Conservation (phyloP, 257 asterid species). For the Eucommia ulmoides region DNA sequence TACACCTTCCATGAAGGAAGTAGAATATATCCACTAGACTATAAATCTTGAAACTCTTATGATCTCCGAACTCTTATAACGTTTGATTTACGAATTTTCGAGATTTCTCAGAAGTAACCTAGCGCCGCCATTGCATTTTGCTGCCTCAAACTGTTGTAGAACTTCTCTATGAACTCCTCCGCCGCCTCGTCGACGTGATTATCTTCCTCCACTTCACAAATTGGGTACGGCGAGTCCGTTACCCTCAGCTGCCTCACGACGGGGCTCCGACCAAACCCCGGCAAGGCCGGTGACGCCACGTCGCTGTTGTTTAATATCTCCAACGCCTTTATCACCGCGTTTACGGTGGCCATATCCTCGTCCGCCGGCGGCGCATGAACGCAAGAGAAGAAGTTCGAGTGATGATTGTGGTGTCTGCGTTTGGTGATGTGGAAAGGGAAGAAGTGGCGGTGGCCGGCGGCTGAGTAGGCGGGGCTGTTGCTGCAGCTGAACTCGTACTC, state of each 20-base stretch:
- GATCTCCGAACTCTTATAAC: too few relatives aligned
- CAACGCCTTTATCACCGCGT: conserved; percentile 22
- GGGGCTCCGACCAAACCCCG: conserved; percentile 63
- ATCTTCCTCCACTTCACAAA: conserved; percentile 22
- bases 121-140: conserved; percentile 21
- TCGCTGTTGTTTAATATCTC: conserved; percentile 31
- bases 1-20: too few relatives aligned
- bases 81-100: too few relatives aligned
- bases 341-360: conserved; percentile 20
- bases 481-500: conserved; percentile 87
- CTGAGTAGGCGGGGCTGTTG: conserved; percentile 45
- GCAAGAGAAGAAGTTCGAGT: conserved; percentile 8
- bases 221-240: conserved; percentile 58
- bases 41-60: too few relatives aligned
- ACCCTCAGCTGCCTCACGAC: conserved; percentile 66
- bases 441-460: too few relatives aligned
- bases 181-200: conserved; percentile 50
- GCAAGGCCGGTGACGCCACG: conserved; percentile 54
- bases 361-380: conserved; percentile 16
- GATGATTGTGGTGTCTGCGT: conserved; percentile 14
- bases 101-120: too few relatives aligned
- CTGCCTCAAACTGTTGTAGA: conserved; percentile 42
- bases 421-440: conserved; percentile 36
- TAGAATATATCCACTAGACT: too few relatives aligned
- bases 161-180: conserved; percentile 43